phyloP scores from a whole-genome alignment of 176 grass and related monocot genomes.

The Eleusine coracana region DNA sequence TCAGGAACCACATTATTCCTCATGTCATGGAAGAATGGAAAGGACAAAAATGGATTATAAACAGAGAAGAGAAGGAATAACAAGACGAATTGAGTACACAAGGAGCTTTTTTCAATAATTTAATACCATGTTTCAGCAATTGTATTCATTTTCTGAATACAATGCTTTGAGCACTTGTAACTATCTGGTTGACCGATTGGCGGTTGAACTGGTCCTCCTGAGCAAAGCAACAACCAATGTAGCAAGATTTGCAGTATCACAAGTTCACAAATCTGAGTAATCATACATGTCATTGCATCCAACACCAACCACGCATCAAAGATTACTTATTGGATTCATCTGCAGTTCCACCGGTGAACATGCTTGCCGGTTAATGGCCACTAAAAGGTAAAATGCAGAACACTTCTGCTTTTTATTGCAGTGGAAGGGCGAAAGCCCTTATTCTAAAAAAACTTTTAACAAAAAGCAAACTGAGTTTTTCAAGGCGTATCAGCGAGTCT shows the following conservation, averaged over 20 bases:
- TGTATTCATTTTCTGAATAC: constrained; percentile 15
- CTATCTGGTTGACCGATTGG: neutral
- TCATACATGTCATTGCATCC: neutral
- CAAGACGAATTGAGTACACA: neutral
- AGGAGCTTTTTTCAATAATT: neutral
- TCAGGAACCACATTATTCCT: too few species aligned
- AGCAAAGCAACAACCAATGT: neutral
- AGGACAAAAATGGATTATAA: neutral
- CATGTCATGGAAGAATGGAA: too few species aligned
- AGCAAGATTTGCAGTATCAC: neutral
- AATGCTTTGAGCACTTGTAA: constrained; percentile 13
- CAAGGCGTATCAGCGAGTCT: constrained; percentile 22
- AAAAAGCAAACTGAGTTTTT: neutral
- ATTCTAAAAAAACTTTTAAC: neutral
- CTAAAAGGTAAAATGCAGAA: constrained; percentile 25
- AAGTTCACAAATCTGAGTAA: neutral
- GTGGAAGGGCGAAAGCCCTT: too few species aligned
- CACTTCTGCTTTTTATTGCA: too few species aligned
- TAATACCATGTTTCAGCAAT: neutral
- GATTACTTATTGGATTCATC: constrained; percentile 24
- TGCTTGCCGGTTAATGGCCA: neutral
- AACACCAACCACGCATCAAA: neutral
- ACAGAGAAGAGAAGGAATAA: neutral
- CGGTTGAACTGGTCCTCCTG: constrained; percentile 9
- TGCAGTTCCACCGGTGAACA: constrained; percentile 5